These are phyloP conservation scores for Hippophae tibetana DNA, from an alignment of 306 rosid genomes.

Conservation along the genomic window DNA sequence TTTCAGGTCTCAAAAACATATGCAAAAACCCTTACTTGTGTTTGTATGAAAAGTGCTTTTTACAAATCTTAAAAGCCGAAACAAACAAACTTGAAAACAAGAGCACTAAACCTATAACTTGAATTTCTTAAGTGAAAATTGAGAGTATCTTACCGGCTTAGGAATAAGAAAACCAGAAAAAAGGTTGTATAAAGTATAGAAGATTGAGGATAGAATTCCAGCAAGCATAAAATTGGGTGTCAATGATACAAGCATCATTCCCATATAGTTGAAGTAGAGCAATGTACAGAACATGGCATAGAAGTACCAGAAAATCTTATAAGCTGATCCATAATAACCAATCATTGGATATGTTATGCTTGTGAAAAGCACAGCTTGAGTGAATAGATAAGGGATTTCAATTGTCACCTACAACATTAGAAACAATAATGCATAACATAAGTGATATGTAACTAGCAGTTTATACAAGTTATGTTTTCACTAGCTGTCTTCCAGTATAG, in stretches of 20 bases:
- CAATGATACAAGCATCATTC: conserved; percentile 36
- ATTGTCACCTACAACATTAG: conserved; percentile 29
- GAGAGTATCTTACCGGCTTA: conserved; percentile 22
- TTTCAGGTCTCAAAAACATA: too few species aligned
- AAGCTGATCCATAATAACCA: conserved; percentile 26
- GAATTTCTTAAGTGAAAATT: too few species aligned
- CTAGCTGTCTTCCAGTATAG: neutral
- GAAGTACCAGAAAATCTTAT: conserved; percentile 33
- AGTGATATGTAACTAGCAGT: neutral
- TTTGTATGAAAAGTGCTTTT: too few species aligned
- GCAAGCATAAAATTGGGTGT: conserved; percentile 32
- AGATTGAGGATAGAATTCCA: conserved; percentile 21
- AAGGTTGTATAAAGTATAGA: conserved; percentile 29
- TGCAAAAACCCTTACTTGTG: too few species aligned
- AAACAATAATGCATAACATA: neutral
- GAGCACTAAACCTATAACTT: neutral
- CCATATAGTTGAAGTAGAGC: conserved; percentile 33
- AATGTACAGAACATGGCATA: conserved; percentile 28
- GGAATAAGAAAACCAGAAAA: conserved; percentile 41
- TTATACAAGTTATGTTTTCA: neutral
- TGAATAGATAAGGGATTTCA: conserved; percentile 36
- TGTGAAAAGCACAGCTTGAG: conserved; percentile 10
- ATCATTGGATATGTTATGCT: conserved; percentile 36
- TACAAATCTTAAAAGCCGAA: too few species aligned
- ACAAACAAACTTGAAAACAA: too few species aligned